Conservation (phyloP, 2,329 filamentous ascomycete species). For the Colletotrichum magnum region DNA sequence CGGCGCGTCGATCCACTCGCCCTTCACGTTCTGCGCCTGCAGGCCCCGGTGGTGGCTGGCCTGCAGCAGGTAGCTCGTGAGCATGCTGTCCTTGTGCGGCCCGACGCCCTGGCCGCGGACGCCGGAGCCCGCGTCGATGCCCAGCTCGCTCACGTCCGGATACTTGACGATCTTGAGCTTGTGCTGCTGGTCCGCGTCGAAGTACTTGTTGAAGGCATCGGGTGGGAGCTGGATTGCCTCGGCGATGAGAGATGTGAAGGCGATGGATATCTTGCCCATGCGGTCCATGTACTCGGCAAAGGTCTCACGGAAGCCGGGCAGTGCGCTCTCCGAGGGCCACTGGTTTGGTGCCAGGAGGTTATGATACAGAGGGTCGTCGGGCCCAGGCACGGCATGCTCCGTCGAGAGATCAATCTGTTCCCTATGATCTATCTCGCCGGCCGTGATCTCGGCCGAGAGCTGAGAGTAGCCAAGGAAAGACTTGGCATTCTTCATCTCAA, state of each 20-base stretch:
- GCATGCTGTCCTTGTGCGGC: constrained; percentile 89
- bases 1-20: constrained; percentile 86
- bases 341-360: constrained; percentile 85
- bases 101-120: constrained; percentile 74
- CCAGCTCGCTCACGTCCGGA: constrained; percentile 77
- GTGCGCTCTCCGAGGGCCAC: constrained; percentile 76
- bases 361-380: constrained; percentile 77
- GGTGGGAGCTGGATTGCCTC: constrained; percentile 82
- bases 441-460: constrained; percentile 79
- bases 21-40: constrained; percentile 85
- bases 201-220: constrained; percentile 83
- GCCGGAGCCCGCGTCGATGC: constrained; percentile 52
- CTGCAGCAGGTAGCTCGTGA: constrained; percentile 86
- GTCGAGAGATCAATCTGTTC: constrained; percentile 92
- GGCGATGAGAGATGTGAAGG: constrained; percentile 85
- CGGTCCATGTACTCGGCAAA: constrained; percentile 82
- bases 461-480: constrained; percentile 80
- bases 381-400: constrained; percentile 75
- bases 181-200: constrained; percentile 82
- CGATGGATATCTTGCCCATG: constrained; percentile 80
- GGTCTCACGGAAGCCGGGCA: constrained; percentile 77
- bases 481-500: constrained; percentile 81
- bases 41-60: constrained; percentile 81
- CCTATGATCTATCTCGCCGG: constrained; percentile 81
- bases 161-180: constrained; percentile 94